Evolutionary conservation across 352 stramenopile species (phyloP), one percentile per base, ranked within the genome.

Genomic region (Globisporangium ultimum): DNA sequence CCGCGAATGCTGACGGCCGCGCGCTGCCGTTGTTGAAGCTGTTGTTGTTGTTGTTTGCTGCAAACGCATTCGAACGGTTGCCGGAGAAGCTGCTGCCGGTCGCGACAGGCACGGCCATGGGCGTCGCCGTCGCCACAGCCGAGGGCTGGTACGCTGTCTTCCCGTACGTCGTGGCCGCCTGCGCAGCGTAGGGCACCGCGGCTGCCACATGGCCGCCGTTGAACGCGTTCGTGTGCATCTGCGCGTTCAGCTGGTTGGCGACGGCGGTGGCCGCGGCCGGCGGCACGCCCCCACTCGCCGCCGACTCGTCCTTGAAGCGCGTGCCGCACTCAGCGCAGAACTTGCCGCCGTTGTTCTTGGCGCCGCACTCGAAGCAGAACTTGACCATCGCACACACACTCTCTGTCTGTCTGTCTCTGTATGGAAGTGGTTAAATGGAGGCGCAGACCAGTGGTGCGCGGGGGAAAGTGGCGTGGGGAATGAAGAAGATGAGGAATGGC

Each of bases 321-420:
- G 68, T 67, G 67, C 79, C 79, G 60, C 79, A 89, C 63, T 89
- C 76, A 49, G 74, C 66, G 67, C 79, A 89, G 68, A 89, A 89
- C 63, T 74, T 80, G 62, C 74, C 74, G 58, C 76, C 70, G 10
- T 62, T 74, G 59, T 66, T 71, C 55, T 71, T 53, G 41, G 78
- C 69, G 66, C 75, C 75, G 55, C 78, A 88, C 54, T 88, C 68
- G n/a, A 73, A 53, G 63, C 78, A 88, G 58, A 84, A 84, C 63
- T 84, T 84, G 54, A 58, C 50, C 78, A 85, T 85, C 55, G 21
- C 43, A 46, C 38, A n/a, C n/a, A n/a, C n/a, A n/a, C n/a, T n/a
- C n/a, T n/a, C n/a, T n/a, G n/a, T n/a, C n/a, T n/a, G n/a, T n/a
- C n/a, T n/a, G n/a, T n/a, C n/a, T n/a, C n/a, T n/a, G n/a, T n/a